Conservation (phyloP, 2,329 filamentous ascomycete genomes). For the Phoma sp. region DNA sequence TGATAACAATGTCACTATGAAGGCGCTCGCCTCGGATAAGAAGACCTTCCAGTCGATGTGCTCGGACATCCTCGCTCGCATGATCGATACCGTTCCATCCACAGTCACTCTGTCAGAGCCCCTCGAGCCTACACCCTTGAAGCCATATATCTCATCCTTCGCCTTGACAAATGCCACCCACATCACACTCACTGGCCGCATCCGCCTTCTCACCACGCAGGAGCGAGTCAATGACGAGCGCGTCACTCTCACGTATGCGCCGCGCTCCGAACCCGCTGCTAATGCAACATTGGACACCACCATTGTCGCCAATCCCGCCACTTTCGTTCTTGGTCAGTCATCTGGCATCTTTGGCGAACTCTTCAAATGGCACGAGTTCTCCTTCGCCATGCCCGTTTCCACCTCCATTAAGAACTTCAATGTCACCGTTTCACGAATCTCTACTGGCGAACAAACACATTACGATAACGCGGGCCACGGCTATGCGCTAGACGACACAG, state of each 20-base stretch:
- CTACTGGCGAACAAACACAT: background rate
- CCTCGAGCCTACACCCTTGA: conserved; percentile 22
- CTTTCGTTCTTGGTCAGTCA: background rate
- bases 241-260: conserved; percentile 7
- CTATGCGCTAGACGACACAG: conserved; percentile 4
- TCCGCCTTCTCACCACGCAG: conserved; percentile 22
- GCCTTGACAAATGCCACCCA: conserved; percentile 15
- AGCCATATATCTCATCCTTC: conserved; percentile 25
- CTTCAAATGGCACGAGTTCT: conserved; percentile 16
- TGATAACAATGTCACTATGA: conserved; percentile 42
- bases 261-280: background rate
- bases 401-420: conserved; percentile 12
- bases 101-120: conserved; percentile 27
- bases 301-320: background rate
- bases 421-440: conserved; percentile 2
- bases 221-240: conserved; percentile 5
- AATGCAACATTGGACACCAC: conserved; percentile 9
- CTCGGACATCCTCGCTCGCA: conserved; percentile 23
- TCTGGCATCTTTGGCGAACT: conserved; percentile 10
- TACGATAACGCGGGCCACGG: conserved; percentile 12
- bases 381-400: background rate
- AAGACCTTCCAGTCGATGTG: conserved; percentile 27
- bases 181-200: conserved; percentile 22
- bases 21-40: conserved; percentile 27
- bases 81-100: conserved; percentile 31